Evolutionary conservation across 306 rosid species (phyloP).

Genomic region (Alnus glutinosa): DNA sequence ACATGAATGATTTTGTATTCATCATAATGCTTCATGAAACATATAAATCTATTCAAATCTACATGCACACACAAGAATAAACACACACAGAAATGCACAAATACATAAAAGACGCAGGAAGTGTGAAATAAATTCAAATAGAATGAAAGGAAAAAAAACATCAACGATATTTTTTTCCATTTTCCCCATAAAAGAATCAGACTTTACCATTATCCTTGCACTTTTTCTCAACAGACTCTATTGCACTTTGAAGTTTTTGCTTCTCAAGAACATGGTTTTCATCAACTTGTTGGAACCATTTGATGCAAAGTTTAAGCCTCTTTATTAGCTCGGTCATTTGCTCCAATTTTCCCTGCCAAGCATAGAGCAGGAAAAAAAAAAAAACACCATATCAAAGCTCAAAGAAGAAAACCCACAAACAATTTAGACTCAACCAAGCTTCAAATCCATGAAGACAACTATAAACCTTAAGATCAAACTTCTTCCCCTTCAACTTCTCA

Average conservation of each 20-base stretch:
- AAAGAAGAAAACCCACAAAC: constrained; percentile 2
- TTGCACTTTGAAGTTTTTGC: constrained; percentile 58
- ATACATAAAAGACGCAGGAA: neutral
- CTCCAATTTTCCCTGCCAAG: constrained; percentile 61
- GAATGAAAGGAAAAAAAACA: neutral
- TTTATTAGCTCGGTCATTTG: constrained; percentile 55
- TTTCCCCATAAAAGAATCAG: neutral
- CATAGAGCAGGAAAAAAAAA: neutral
- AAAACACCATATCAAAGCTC: neutral
- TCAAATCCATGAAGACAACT: neutral
- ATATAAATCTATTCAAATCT: neutral
- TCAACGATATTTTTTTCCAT: neutral
- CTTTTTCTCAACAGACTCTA: constrained; percentile 67
- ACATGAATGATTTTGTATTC: neutral
- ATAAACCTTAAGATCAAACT: constrained; percentile 70
- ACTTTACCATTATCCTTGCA: constrained; percentile 61
- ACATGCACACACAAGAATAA: neutral
- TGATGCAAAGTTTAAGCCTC: constrained; percentile 70
- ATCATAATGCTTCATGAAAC: neutral
- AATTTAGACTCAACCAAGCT: neutral
- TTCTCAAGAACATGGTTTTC: constrained; percentile 57
- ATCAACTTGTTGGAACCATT: constrained; percentile 62
- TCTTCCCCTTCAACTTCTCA: constrained; percentile 61
- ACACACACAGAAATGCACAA: neutral
- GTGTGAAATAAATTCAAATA: neutral